phyloP scores from a whole-genome alignment of 345 rosid species.

The Populus davidiana region DNA sequence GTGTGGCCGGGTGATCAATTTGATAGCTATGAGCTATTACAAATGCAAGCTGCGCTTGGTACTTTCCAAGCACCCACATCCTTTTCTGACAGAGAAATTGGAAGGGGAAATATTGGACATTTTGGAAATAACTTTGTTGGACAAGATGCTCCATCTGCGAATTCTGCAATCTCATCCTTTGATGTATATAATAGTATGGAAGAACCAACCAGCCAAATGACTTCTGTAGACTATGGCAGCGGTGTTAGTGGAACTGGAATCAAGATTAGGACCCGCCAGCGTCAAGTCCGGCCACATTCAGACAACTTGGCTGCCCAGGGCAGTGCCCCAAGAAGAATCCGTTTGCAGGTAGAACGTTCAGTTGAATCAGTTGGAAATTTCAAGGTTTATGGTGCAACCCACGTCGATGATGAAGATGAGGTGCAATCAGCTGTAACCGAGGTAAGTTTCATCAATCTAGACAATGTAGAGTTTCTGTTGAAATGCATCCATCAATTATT shows the following conservation, averaged over 20 bases:
- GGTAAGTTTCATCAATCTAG: constrained; percentile 31
- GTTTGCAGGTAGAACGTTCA: constrained; percentile 28
- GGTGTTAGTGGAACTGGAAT: constrained; percentile 43
- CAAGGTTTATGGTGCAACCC: constrained; percentile 15
- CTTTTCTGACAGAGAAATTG: constrained; percentile 21
- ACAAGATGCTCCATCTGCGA: constrained; percentile 37
- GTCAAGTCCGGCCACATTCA: constrained; percentile 28
- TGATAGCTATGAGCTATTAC: constrained; percentile 33
- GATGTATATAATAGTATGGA: constrained; percentile 30
- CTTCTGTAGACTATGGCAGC: constrained; percentile 24
- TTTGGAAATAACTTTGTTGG: constrained; percentile 19
- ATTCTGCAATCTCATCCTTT: constrained; percentile 36
- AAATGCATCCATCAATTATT: neutral
- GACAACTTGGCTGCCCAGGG: constrained; percentile 40
- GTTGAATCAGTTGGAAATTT: constrained; percentile 4
- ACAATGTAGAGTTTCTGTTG: neutral
- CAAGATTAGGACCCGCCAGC: constrained; percentile 45
- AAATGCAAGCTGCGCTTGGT: constrained; percentile 36
- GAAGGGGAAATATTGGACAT: constrained; percentile 16
- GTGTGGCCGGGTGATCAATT: constrained; percentile 24
- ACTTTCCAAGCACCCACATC: constrained; percentile 23
- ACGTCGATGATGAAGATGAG: constrained; percentile 39
- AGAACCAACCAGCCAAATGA: constrained; percentile 28
- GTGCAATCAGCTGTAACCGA: constrained; percentile 37
- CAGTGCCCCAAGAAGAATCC: constrained; percentile 65